These are phyloP conservation scores for Spathaspora passalidarum DNA, from an alignment of 805 yeast genomes.

Conservation along the genomic window DNA sequence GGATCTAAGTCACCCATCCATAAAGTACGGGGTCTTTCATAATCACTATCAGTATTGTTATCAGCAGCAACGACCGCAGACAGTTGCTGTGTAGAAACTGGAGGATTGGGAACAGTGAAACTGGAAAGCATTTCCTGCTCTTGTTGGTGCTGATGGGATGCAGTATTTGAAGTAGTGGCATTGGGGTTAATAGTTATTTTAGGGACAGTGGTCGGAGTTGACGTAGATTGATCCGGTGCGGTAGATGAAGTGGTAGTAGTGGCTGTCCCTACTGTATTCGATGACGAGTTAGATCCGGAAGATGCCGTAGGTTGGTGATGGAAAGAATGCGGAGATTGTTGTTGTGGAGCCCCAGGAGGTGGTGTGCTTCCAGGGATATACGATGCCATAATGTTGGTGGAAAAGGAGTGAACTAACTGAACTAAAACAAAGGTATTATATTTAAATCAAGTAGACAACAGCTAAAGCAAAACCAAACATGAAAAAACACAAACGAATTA, in stretches of 20 bases:
- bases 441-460: background rate
- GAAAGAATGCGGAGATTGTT: background rate
- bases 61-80: constrained; percentile 21
- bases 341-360: background rate
- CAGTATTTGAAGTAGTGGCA: constrained; percentile 25
- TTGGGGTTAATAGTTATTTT: constrained; percentile 9
- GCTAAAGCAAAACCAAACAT: background rate
- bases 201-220: constrained; percentile 1
- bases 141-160: constrained; percentile 41
- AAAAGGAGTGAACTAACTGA: background rate
- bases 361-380: background rate
- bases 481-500: background rate
- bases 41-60: constrained; percentile 19
- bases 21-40: constrained; percentile 61
- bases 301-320: constrained; percentile 1
- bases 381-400: background rate
- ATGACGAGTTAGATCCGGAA: background rate
- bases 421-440: background rate
- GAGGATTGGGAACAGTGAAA: constrained; percentile 42
- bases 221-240: background rate
- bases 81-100: constrained; percentile 36
- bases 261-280: background rate
- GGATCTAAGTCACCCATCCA: constrained; percentile 93
- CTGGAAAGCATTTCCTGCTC: constrained; percentile 40
- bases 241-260: constrained; percentile 3